Evolutionary conservation across 768 basidiomycete species (phyloP).

Genomic region (Hypsizygus marmoreus): DNA sequence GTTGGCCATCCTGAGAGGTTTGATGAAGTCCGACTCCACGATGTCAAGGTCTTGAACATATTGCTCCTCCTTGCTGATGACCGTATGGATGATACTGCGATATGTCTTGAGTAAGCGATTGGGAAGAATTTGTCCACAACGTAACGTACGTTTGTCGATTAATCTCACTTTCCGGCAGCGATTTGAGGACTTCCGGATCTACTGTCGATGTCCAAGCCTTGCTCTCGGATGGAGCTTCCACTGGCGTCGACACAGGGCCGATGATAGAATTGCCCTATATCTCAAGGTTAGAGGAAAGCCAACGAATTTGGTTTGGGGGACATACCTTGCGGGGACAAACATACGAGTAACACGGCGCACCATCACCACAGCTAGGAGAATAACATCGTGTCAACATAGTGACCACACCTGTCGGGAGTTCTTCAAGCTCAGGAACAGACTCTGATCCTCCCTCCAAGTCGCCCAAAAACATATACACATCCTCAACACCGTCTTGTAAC

Average conservation of each 20-base stretch:
- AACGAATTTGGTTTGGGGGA: too few relatives aligned
- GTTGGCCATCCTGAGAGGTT: slow-evolving; percentile 47
- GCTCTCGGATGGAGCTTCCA: slow-evolving; percentile 33
- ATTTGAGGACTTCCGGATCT: slow-evolving; percentile 35
- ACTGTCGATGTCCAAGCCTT: slow-evolving; percentile 52
- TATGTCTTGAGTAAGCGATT: too few relatives aligned
- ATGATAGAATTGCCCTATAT: slow-evolving; percentile 34
- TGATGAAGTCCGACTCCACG: slow-evolving; percentile 67
- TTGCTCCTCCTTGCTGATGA: slow-evolving; percentile 87
- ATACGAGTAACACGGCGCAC: slow-evolving; percentile 78
- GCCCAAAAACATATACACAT: slow-evolving; percentile 91
- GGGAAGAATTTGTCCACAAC: too few relatives aligned
- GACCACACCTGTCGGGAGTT: slow-evolving; percentile 85
- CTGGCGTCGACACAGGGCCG: slow-evolving; percentile 23
- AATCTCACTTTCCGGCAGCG: slow-evolving; percentile 76
- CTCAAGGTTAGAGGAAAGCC: too few relatives aligned
- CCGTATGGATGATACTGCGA: slow-evolving; percentile 83
- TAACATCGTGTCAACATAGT: slow-evolving; percentile 92
- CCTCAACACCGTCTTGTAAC: slow-evolving; percentile 85
- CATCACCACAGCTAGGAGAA: slow-evolving; percentile 82
- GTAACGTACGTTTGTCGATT: slow-evolving; percentile 69
- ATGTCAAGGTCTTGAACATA: slow-evolving; percentile 86
- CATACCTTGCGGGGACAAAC: slow-evolving; percentile 73
- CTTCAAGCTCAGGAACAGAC: slow-evolving; percentile 59
- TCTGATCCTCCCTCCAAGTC: slow-evolving; percentile 72